These are phyloP conservation scores for Penicillium daleae DNA, from an alignment of 495 filamentous ascomycete genomes.

Conservation along the genomic window DNA sequence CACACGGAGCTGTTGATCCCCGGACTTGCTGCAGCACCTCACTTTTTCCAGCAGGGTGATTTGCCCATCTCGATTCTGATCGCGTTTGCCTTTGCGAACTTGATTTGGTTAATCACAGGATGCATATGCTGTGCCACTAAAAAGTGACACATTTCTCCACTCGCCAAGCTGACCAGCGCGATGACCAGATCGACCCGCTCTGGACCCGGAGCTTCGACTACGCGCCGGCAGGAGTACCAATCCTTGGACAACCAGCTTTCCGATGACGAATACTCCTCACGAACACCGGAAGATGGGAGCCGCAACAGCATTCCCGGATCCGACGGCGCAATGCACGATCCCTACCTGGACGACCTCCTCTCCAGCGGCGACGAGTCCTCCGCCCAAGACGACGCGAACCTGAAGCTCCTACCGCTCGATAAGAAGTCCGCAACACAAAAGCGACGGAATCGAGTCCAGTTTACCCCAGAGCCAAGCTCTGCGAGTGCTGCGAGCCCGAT, in stretches of 20 bases:
- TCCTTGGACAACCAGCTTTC: conserved; percentile 9
- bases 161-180: conserved; percentile 10
- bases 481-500: conserved; percentile 2
- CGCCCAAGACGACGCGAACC: conserved; percentile 19
- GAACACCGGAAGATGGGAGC: background rate
- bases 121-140: conserved; percentile 5
- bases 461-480: background rate
- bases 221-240: conserved; percentile 17
- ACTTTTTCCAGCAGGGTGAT: background rate
- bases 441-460: background rate
- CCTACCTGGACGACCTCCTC: conserved; percentile 10
- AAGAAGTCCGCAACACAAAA: background rate
- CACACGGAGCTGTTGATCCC: background rate
- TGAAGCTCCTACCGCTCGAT: conserved; percentile 25
- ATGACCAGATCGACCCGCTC: conserved; percentile 17
- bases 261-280: conserved; percentile 1
- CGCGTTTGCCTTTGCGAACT: background rate
- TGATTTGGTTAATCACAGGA: background rate
- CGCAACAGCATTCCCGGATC: background rate
- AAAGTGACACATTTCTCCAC: conserved; percentile 5
- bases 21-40: background rate
- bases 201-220: conserved; percentile 7
- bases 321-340: background rate
- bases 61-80: background rate
- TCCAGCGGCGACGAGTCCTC: conserved; percentile 22